phyloP scores from a whole-genome alignment of 176 grass and related monocot species.

The Neostapfia colusana region DNA sequence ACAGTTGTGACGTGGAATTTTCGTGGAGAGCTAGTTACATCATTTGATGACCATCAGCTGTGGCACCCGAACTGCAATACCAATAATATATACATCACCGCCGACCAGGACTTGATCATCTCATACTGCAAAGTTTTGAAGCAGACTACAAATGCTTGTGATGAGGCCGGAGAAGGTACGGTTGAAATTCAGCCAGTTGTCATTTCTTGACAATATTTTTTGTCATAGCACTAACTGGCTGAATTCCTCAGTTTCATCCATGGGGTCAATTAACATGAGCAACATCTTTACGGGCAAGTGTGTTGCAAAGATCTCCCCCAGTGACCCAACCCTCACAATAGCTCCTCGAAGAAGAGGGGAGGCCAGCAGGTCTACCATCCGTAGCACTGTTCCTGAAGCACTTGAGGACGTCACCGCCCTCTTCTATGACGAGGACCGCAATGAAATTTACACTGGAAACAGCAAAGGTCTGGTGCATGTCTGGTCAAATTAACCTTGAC shows the following conservation, averaged over 20 bases:
- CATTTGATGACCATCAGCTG: constrained; percentile 68
- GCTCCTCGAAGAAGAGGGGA: constrained; percentile 51
- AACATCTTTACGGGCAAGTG: constrained; percentile 79
- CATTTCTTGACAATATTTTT: not conserved
- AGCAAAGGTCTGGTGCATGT: constrained; percentile 65
- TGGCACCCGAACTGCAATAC: constrained; percentile 75
- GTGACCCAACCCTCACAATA: constrained; percentile 48
- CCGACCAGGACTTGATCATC: constrained; percentile 64
- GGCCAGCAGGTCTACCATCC: constrained; percentile 45
- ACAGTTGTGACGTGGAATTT: constrained; percentile 75
- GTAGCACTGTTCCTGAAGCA: constrained; percentile 57
- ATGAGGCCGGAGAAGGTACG: constrained; percentile 45
- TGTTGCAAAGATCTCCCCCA: constrained; percentile 60
- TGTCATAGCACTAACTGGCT: not conserved
- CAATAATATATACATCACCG: constrained; percentile 77
- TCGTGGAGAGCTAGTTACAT: constrained; percentile 64
- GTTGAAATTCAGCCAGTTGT: not conserved
- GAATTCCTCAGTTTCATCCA: constrained; percentile 29
- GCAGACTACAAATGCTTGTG: not conserved
- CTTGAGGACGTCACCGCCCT: constrained; percentile 67
- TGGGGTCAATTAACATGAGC: constrained; percentile 78
- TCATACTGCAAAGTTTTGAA: constrained; percentile 61
- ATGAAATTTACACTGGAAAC: constrained; percentile 82
- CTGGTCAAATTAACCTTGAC: constrained; percentile 54
- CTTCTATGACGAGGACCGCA: constrained; percentile 65